Base-by-base conservation (phyloP, 495 filamentous ascomycete species). In the Cetradonia linearis region DNA sequence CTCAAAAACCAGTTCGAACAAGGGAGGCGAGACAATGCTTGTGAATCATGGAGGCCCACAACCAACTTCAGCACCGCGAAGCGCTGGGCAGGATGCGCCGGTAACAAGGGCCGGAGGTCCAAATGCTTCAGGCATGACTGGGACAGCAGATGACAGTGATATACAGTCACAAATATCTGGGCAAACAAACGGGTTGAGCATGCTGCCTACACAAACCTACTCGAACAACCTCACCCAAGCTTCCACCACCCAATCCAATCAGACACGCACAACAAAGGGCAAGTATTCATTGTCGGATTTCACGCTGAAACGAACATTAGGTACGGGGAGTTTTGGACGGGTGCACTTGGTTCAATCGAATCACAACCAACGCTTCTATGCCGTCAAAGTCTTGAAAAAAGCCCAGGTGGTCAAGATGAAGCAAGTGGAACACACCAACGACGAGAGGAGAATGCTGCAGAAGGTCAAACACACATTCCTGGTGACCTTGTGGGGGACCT, bases 351-450 rank as follows among this genome's bases (percentile, higher is more conserved):
- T 97, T 52, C 92, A 97, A 73, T 96, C 91, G 31, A 91, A 86
- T 67, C 94, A 98, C 74, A 98, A 97, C 72, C 85, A 91, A 72
- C 84, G 93, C 50, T 97, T 90, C 78, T 98, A 98, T 76, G 93
- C 93, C 16, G 83, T 98, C 71, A 98, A 98, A 73, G 94, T 97
- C 46, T 73, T 98, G 72, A 97, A 97, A 74, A 98, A 98, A 80
- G 86, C 84, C 55, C 94, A 98, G 73, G 93, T 98, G 46, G 91
- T 97, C 64, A 97, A 95, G 79, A 97, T 97, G 93, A 97, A 97
- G 78, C 94, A 98, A 72, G 88, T 98, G 52, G 94, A 97, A 70
- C 93, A 98, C 73, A 98, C 93, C 59, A 97, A 97, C 70, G 93
- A 97, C 71, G 93, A 98, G 77, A 81, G 93, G 61, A 82, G 82